Conservation (phyloP, 495 filamentous ascomycete genomes). For the Trichoderma erinaceum region DNA sequence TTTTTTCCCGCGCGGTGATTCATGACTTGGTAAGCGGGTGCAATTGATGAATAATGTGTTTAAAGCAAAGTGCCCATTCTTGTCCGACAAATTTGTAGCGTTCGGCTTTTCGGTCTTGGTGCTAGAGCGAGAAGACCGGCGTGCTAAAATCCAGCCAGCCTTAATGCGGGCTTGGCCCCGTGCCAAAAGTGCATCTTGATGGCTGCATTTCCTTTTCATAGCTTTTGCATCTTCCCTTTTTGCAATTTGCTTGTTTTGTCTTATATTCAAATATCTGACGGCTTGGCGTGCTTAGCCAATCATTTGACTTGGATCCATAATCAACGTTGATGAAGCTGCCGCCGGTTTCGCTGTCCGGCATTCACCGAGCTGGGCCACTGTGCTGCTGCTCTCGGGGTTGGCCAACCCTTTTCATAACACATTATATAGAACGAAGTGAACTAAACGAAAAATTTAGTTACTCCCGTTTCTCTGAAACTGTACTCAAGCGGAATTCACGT, state of each 20-base stretch:
- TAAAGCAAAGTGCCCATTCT: not conserved
- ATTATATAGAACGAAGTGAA: not conserved
- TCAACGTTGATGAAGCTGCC: not conserved
- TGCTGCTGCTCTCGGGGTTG: not conserved
- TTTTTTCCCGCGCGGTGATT: not conserved
- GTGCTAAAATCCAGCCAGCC: not conserved
- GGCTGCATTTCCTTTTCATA: no score
- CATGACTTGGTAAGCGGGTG: not conserved
- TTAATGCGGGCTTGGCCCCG: not conserved
- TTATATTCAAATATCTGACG: no score
- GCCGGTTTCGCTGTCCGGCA: not conserved
- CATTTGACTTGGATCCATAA: no score
- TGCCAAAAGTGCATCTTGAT: not conserved
- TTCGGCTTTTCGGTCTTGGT: not conserved
- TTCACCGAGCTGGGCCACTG: not conserved
- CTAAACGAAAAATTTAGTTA: not conserved
- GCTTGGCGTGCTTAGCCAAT: no score
- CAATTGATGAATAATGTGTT: not conserved
- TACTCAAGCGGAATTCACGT: no score
- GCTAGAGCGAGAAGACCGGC: not conserved
- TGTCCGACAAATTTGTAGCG: not conserved
- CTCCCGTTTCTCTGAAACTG: not conserved
- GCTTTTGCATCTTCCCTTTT: no score
- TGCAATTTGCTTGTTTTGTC: no score
- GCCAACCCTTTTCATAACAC: not conserved